Conservation (phyloP, 129 eudicot species). For the Erigeron canadensis region DNA sequence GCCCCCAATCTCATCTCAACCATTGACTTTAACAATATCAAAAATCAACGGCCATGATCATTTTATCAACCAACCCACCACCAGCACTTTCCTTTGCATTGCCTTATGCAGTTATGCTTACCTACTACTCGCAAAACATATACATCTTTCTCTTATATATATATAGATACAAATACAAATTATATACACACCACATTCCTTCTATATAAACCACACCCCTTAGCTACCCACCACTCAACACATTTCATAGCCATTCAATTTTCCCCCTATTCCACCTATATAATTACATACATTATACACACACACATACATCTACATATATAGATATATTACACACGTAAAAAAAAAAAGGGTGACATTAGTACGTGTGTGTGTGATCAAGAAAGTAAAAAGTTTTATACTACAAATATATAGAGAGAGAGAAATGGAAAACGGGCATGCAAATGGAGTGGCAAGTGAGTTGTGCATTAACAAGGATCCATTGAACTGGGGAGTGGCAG, state of each 20-base stretch:
- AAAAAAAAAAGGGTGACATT: neutral
- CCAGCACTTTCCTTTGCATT: constrained; percentile 33
- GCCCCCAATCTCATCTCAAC: constrained; percentile 23
- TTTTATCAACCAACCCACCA: constrained; percentile 57
- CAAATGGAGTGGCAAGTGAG: constrained; percentile 22
- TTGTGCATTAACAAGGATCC: constrained; percentile 60
- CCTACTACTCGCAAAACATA: constrained; percentile 14
- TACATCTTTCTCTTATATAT: neutral
- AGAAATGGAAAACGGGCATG: constrained; percentile 34
- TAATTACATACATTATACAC: neutral
- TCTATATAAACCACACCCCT: constrained; percentile 51
- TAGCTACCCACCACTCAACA: constrained; percentile 39
- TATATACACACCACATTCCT: constrained; percentile 13
- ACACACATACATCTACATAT: neutral
- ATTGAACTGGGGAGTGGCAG: constrained; percentile 75
- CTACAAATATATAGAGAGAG: no score
- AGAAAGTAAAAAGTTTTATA: no score
- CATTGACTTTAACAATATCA: constrained; percentile 9
- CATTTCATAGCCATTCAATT: constrained; percentile 29
- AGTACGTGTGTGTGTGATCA: neutral
- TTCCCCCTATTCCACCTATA: neutral
- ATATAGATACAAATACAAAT: no score
- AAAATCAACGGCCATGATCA: constrained; percentile 36
- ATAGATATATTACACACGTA: neutral
- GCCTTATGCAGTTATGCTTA: constrained; percentile 17